Conservation (phyloP, 164 flowering plant genomes). For the Tetracentron sinense region DNA sequence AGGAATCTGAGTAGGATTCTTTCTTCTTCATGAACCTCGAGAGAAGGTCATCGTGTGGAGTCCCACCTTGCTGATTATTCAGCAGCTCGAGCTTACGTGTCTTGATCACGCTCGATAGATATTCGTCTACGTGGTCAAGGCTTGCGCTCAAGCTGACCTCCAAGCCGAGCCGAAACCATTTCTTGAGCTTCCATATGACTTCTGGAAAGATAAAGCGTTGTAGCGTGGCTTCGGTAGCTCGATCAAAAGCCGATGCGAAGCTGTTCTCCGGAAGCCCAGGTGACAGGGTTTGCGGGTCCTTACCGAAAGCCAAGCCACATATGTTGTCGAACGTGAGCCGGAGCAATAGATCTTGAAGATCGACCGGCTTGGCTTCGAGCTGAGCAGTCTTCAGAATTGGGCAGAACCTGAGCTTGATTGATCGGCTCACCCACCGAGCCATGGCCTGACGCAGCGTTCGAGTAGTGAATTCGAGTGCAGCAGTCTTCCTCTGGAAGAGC, state of each 20-base stretch:
- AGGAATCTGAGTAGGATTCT: conserved; percentile 33
- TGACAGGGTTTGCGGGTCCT: too few species aligned
- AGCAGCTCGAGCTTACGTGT: conserved; percentile 55
- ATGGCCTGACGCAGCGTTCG: conserved; percentile 63
- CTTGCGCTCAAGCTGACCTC: conserved; percentile 46
- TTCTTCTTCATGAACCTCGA: conserved; percentile 44
- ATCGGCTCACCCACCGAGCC: too few species aligned
- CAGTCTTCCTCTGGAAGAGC: conserved; percentile 62
- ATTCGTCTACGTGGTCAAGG: conserved; percentile 38
- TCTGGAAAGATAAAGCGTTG: conserved; percentile 57
- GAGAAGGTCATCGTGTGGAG: conserved; percentile 44
- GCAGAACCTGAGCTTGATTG: conserved; percentile 44
- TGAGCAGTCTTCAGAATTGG: conserved; percentile 52
- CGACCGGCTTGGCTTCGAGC: conserved; percentile 35
- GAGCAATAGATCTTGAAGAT: conserved; percentile 57
- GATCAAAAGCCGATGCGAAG: conserved; percentile 57
- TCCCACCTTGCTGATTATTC: conserved; percentile 17
- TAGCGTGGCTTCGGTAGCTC: conserved; percentile 67
- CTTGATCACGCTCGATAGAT: conserved; percentile 41
- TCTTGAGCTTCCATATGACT: conserved; percentile 53
- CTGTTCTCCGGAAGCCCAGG: conserved; percentile 52
- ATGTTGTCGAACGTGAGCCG: conserved; percentile 72
- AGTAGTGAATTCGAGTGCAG: too few species aligned
- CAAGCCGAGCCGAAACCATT: conserved; percentile 54
- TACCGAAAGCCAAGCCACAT: conserved; percentile 64